A percentile compares a stretch with the other conserved stretches of the same genome.
Conservation (phyloP, 768 basidiomycete species). For the Piloderma croceum region DNA sequence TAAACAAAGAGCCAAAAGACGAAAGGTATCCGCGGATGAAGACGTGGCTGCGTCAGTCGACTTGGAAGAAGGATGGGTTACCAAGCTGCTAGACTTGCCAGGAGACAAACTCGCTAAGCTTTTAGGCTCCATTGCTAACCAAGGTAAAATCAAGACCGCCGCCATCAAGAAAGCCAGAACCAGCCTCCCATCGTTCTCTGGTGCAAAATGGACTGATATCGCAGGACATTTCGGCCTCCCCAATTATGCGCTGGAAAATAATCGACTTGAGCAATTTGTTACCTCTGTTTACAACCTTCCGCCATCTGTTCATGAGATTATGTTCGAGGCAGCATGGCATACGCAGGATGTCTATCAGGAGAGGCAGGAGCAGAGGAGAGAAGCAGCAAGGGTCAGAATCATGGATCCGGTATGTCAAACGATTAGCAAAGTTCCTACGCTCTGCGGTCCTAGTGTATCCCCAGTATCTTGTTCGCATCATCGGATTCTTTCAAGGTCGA, state of each 20-base stretch:
- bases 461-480: too few relatives aligned
- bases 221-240: constrained; percentile 5
- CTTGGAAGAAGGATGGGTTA: too few relatives aligned
- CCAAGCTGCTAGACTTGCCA: too few relatives aligned
- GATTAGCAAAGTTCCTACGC: constrained; percentile 3
- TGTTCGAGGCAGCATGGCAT: too few relatives aligned
- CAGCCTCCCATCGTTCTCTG: constrained; percentile 14
- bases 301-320: too few relatives aligned
- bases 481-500: constrained; percentile 20
- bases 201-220: constrained; percentile 11
- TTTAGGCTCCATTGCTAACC: too few relatives aligned
- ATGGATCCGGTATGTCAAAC: constrained; percentile 14
- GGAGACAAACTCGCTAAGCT: too few relatives aligned
- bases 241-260: constrained; percentile 4
- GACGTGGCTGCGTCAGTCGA: too few relatives aligned
- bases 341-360: constrained; percentile 16
- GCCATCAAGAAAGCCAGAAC: too few relatives aligned
- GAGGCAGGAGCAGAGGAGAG: constrained; percentile 10
- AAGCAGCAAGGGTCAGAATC: constrained; percentile 14
- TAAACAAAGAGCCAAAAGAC: too few relatives aligned
- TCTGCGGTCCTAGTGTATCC: constrained; percentile 14
- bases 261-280: constrained; percentile 6
- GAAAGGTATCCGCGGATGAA: too few relatives aligned
- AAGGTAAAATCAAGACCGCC: too few relatives aligned
- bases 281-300: constrained; percentile 15